Evolutionary conservation across 345 rosid genomes (phyloP), one percentile per base, ranked within the genome.

Genomic region (Pistacia vera): DNA sequence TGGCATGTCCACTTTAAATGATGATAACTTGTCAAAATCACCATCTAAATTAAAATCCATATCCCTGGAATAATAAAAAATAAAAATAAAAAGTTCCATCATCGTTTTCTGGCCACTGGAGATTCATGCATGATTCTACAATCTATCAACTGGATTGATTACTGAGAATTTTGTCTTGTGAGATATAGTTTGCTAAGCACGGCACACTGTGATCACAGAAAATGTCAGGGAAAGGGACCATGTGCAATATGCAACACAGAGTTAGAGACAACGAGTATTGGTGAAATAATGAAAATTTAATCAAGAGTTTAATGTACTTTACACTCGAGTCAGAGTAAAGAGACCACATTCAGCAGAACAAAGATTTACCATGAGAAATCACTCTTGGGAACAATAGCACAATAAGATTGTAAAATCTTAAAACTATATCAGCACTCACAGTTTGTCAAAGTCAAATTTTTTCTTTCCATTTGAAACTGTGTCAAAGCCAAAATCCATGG

Each of bases 1-100:
- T 68, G 91, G 82, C 91, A 90, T 86, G 80, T 92, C 93, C 76
- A 87, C 77, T 83, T 91, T 89, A 82, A 93, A 88, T 20, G 97
- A 90, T 75, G 97, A 77, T 44, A 90, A 66, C 85, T 96, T 93
- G 72, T 77, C 86, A 86, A 92, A 91, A 76, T 88, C 92, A 76
- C 83, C 90, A 75, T 85, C 95, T 59, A 93, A 78, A 86, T 87
- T 85, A 71, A 96, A 96, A 81, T 88, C 91, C 85, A 91, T 87
- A 75, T 96, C 99, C 87, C 91, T 92, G 89, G 73, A 71, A 18
- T 28, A 11, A 25, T 0, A 25, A 25, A 25, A 25, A 25, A 25
- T 0, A 25, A 25, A 25, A 75, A 73, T 60, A 38, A 8, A 18
- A 22, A 48, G 63, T 61, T 17, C 30, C 30, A 44, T 59, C 14